Base-by-base conservation (phyloP, 2,329 filamentous ascomycete species). In the Monilinia laxa region DNA sequence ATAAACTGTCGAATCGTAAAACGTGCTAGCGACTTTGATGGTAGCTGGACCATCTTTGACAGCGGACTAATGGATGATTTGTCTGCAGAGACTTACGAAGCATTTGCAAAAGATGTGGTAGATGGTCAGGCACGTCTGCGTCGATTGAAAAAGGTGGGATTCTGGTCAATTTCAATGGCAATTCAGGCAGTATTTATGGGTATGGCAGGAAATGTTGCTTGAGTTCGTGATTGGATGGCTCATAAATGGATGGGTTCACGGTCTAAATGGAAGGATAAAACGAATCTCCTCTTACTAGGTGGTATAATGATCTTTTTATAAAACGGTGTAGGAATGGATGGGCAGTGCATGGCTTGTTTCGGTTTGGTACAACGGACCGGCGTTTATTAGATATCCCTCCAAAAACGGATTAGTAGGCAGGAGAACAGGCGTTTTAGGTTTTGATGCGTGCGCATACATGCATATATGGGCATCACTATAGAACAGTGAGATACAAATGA, bases 1-100 rank as follows among this genome's bases (percentile, higher is more conserved):
- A 92, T 99, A 73, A 91, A 90, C 73, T 98, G 95, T 79, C 90
- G 94, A 68, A 91, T 99, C 59, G 92, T 98, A 70, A 99, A 99
- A 81, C 87, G 88, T 9, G 85, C 88, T 23, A 85, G 85, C 68
- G 95, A 99, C 77, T 99, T 99, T 75, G 92, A 98, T 77, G 95
- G 95, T 45, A 91, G 90, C 72, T 98, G 95, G 95, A 94, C 93
- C 4, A 84, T 96, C 38, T 98, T 91, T 76, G 95, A 99, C 78
- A 95, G 91, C 74, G 93, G 93, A 1, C 81, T 99, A 64, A 92
- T 98, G 89, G 92, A 96, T 74, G 95, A 99, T 78, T 81, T 96
- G 69, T 94, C 91, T 9, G 92, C 90, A 70, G 95, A 97, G 84
- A 93, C 93, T 63, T 99, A 99, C 77, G 88, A 94, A 73, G 95